A percentile compares a stretch with the other conserved stretches of the same genome.
phyloP scores from a whole-genome alignment of 768 basidiomycete genomes.

The Sistotremastrum suecicum region DNA sequence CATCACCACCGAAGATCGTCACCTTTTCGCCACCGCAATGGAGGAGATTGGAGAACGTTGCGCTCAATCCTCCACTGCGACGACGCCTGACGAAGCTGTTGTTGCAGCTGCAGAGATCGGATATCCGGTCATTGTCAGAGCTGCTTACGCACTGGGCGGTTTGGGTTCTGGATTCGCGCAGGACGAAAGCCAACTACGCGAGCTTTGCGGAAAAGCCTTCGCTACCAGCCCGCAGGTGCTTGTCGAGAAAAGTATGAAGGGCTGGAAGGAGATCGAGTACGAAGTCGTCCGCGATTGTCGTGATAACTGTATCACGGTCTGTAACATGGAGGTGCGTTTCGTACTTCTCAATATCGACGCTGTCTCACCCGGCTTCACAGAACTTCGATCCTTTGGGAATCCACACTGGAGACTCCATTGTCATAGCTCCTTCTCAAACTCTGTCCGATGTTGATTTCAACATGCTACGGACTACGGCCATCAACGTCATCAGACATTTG shows the following conservation, averaged over 20 bases:
- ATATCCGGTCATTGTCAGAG: slow-evolving; percentile 92
- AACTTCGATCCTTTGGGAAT: slow-evolving; percentile 99
- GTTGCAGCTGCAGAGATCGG: slow-evolving; percentile 75
- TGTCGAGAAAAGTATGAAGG: slow-evolving; percentile 99
- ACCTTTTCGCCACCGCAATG: slow-evolving; percentile 90
- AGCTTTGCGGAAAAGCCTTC: slow-evolving; percentile 87
- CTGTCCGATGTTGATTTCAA: slow-evolving; percentile 99
- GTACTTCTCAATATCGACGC: not conserved
- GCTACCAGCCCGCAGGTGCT: slow-evolving; percentile 96
- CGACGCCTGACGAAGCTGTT: slow-evolving; percentile 72
- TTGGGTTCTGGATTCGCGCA: slow-evolving; percentile 95
- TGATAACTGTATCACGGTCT: slow-evolving; percentile 98
- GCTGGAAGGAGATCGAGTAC: slow-evolving; percentile 99
- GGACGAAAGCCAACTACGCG: slow-evolving; percentile 76
- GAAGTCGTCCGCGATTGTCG: slow-evolving; percentile 96
- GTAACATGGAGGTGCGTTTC: slow-evolving; percentile 95
- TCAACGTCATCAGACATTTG: slow-evolving; percentile 97
- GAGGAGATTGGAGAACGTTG: slow-evolving; percentile 91
- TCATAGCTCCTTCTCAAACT: slow-evolving; percentile 94
- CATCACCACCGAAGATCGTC: slow-evolving; percentile 93
- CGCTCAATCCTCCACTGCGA: slow-evolving; percentile 79
- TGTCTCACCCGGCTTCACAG: slow-evolving; percentile 25
- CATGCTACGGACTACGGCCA: slow-evolving; percentile 95
- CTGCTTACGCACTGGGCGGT: slow-evolving; percentile 93
- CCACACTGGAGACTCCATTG: slow-evolving; percentile 97